Percentiles rank a stretch among this genome's conserved stretches.
These are phyloP conservation scores for Leccinum variicolor DNA, from an alignment of 768 basidiomycete genomes.

Conservation along the genomic window DNA sequence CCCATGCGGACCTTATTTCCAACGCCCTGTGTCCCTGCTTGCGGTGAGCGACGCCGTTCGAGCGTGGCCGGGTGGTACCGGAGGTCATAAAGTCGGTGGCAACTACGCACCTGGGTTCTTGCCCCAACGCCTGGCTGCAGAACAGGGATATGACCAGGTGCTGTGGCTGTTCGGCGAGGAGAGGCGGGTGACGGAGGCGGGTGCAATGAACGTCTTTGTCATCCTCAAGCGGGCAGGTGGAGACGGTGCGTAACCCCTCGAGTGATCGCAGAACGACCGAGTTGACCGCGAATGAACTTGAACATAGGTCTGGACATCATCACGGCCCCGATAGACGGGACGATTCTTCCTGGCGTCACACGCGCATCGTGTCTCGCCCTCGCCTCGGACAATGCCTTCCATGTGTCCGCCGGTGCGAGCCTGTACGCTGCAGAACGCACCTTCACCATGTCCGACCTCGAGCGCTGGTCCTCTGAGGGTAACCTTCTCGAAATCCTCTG, in stretches of 20 bases:
- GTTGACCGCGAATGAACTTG: neutral
- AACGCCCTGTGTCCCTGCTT: conserved; percentile 51
- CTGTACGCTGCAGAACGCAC: conserved; percentile 52
- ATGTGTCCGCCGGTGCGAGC: conserved; percentile 14
- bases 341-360: conserved; percentile 91
- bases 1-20: conserved; percentile 52
- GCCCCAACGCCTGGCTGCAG: conserved; percentile 62
- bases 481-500: conserved; percentile 79
- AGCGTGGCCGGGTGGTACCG: conserved; percentile 80
- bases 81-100: conserved; percentile 56
- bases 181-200: conserved; percentile 53
- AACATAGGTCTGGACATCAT: conserved; percentile 59
- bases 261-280: neutral
- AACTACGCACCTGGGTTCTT: conserved; percentile 63
- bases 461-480: conserved; percentile 51
- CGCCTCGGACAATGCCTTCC: conserved; percentile 57
- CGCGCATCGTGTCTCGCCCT: conserved; percentile 80
- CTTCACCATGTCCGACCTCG: conserved; percentile 62
- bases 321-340: conserved; percentile 87
- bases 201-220: conserved; percentile 81
- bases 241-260: conserved; percentile 31
- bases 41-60: conserved; percentile 74
- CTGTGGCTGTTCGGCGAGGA: conserved; percentile 74
- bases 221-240: conserved; percentile 60
- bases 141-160: conserved; percentile 72